Conservation (phyloP, 306 rosid genomes). For the Nissolia schottii region DNA sequence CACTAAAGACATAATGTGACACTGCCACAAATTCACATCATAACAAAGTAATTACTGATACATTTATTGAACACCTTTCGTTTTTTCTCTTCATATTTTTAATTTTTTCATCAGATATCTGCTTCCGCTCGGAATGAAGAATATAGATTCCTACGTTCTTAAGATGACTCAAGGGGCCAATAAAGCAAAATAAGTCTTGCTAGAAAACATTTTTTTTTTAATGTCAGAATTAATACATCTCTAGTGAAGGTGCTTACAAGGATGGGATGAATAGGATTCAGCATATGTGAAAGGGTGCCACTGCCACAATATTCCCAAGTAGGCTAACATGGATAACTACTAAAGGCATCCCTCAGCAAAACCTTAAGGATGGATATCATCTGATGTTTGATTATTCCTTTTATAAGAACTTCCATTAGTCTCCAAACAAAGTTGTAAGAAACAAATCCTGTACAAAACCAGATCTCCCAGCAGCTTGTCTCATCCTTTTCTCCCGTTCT, state of each 20-base stretch:
- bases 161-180: constrained; percentile 18
- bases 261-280: constrained; percentile 31
- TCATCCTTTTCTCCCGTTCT: constrained; percentile 77
- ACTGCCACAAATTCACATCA: background rate
- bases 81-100: background rate
- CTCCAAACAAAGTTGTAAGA: constrained; percentile 58
- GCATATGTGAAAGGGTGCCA: constrained; percentile 16
- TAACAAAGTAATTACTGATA: background rate
- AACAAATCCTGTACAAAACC: constrained; percentile 89
- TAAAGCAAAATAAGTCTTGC: constrained; percentile 18
- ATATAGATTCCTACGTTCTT: background rate
- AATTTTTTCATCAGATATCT: background rate
- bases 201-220: background rate
- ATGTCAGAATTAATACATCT: constrained; percentile 26
- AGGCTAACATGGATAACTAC: constrained; percentile 32
- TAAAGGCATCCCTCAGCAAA: constrained; percentile 27
- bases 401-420: constrained; percentile 33
- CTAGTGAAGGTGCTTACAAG: constrained; percentile 28
- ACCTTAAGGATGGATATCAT: constrained; percentile 33
- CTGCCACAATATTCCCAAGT: constrained; percentile 18
- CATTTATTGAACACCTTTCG: background rate
- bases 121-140: background rate
- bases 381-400: constrained; percentile 27
- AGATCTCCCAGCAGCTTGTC: constrained; percentile 81
- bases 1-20: background rate